phyloP scores from a whole-genome alignment of 768 basidiomycete species.

The Mrakia gelida region DNA sequence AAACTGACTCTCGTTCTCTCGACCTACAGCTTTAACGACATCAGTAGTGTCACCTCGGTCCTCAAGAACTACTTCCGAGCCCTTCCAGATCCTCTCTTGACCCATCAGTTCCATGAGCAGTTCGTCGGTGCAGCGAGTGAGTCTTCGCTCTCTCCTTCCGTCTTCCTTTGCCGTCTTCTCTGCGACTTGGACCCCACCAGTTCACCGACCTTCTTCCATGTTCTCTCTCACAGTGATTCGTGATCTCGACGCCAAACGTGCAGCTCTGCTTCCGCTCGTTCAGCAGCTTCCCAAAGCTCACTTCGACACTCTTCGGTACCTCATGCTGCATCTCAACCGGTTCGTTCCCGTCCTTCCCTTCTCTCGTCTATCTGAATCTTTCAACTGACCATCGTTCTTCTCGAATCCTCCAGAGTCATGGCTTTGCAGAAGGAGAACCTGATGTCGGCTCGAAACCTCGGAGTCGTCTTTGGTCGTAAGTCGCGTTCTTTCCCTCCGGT shows the following conservation, averaged over 20 bases:
- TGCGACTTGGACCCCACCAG: background rate
- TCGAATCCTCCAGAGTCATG: constrained; percentile 51
- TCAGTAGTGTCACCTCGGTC: constrained; percentile 92
- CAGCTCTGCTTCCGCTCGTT: constrained; percentile 63
- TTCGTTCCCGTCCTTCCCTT: constrained; percentile 47
- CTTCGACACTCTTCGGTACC: constrained; percentile 70
- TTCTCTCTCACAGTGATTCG: constrained; percentile 47
- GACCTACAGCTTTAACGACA: constrained; percentile 87
- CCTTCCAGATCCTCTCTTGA: constrained; percentile 85
- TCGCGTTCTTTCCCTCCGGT: constrained; percentile 35
- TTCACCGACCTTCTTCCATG: constrained; percentile 1
- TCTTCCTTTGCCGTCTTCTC: background rate
- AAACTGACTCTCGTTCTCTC: background rate
- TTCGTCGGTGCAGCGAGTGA: constrained; percentile 71
- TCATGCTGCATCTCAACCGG: constrained; percentile 87
- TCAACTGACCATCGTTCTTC: background rate
- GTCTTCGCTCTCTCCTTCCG: constrained; percentile 30
- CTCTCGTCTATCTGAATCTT: no score
- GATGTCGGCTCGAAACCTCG: constrained; percentile 92
- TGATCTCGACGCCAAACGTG: constrained; percentile 59
- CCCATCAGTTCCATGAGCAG: constrained; percentile 82
- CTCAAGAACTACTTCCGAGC: constrained; percentile 93
- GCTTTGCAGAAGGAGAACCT: constrained; percentile 68
- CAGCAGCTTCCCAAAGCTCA: constrained; percentile 77
- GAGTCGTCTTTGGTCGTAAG: constrained; percentile 97